phyloP scores from a whole-genome alignment of 140 eudicot species.

The Anethum foeniculum region DNA sequence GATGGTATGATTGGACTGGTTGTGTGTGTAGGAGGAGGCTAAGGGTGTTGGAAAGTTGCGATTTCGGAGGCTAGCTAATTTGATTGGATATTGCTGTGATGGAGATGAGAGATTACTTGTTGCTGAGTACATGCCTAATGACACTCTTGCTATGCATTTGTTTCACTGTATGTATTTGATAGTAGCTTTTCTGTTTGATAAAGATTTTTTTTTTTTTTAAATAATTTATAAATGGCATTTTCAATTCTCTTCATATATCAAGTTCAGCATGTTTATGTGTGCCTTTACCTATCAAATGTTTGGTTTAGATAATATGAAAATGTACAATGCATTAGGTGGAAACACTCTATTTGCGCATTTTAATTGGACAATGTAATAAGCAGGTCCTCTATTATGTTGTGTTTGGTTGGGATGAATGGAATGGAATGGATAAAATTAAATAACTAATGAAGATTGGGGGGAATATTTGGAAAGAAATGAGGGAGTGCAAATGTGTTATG shows the following conservation, averaged over 20 bases:
- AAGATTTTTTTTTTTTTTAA: too few relatives aligned
- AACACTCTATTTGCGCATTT: background rate
- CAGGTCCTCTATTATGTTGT: background rate
- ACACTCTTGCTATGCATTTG: constrained; percentile 89
- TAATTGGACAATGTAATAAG: background rate
- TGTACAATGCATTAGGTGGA: background rate
- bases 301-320: background rate
- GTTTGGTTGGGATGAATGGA: background rate
- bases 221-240: background rate
- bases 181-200: background rate
- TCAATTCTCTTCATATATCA: background rate
- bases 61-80: constrained; percentile 61
- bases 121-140: constrained; percentile 95
- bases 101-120: constrained; percentile 95
- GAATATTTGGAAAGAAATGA: too few relatives aligned
- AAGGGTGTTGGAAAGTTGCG: constrained; percentile 82
- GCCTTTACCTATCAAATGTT: background rate
- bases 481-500: too few relatives aligned
- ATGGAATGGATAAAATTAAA: too few relatives aligned
- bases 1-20: background rate
- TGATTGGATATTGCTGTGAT: constrained; percentile 91
- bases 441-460: too few relatives aligned
- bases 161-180: constrained; percentile 60
- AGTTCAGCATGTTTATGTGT: background rate
- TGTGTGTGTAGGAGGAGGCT: constrained; percentile 66